Evolutionary conservation across 176 grass and related monocot species (phyloP).

Genomic region (Dactylis glomerata): DNA sequence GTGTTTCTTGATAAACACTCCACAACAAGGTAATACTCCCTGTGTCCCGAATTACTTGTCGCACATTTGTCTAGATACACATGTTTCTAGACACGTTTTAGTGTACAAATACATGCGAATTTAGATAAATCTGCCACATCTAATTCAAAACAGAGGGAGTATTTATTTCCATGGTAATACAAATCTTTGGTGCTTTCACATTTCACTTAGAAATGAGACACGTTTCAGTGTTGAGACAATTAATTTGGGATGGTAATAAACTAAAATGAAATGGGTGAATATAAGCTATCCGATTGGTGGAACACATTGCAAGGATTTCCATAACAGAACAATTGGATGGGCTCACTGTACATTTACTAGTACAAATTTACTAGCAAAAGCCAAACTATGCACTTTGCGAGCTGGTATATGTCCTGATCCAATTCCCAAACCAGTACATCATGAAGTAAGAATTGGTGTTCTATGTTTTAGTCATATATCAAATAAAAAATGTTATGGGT

Average conservation of each 20-base stretch:
- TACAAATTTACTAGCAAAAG: slow-evolving; percentile 14
- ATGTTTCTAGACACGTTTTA: too few relatives aligned
- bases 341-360: slow-evolving; percentile 7
- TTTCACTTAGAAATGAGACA: background rate
- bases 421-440: background rate
- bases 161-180: background rate
- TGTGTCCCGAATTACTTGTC: too few relatives aligned
- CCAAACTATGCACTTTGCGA: background rate
- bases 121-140: too few relatives aligned
- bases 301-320: background rate
- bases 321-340: background rate
- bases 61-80: too few relatives aligned
- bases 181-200: background rate
- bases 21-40: background rate
- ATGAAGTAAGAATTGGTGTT: background rate
- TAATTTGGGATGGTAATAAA: too few relatives aligned
- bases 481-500: background rate
- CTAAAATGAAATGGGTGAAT: background rate
- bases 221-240: too few relatives aligned
- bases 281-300: slow-evolving; percentile 2
- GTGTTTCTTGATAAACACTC: background rate
- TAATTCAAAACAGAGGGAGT: too few relatives aligned
- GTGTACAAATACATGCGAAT: too few relatives aligned
- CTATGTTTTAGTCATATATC: background rate
- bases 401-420: background rate